Base-by-base conservation (phyloP, 2,329 filamentous ascomycete genomes). In the Apiospora malaysiana region DNA sequence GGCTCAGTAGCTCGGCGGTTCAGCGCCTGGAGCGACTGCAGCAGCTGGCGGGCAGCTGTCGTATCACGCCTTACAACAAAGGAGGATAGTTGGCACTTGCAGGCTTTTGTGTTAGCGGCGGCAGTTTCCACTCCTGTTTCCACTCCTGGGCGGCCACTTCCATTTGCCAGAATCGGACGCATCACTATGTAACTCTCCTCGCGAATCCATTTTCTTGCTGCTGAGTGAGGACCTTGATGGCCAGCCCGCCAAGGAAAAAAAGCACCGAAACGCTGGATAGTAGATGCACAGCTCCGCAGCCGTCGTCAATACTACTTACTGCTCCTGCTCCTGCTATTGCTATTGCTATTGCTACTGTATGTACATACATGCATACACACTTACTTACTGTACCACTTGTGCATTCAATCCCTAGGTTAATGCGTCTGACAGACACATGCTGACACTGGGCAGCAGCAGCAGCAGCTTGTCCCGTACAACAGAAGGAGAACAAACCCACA, bases 141-240 rank as follows among this genome's bases (percentile, higher is more conserved):
- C 27, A 32, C 27, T 63, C 9, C 2, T 32, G 27, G 18, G 56
- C 18, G 27, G 56, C 32, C 18, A 18, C 21, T 59, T 59, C 51
- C 32, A 63, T 40, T 63, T 63, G 56, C 56, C 32, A 63, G 21
- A 63, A 63, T 32, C 32, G 56, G 56, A 12, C 21, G 56, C 56
- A 40, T 56, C 25, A n/a, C 32, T 32, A 32, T 32, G 32, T 21
- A 59, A 59, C 51, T 59, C 51, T 37, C 25, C 14, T 27, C 32
- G 32, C 9, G 56, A 63, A 40, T 14, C 56, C 56, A 63, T 40
- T 63, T 23, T 37, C 51, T 32, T 40, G 56, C 32, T 40, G 32
- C 14, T 10, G n/a, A 40, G 12, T 63, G 56, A 63, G 56, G 18
- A 63, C 56, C 56, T 63, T 63, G 56, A 63, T 63, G 56, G 56